These are phyloP conservation scores for Penicillium rolfsii DNA, from an alignment of 2,329 filamentous ascomycete species.

Conservation along the genomic window DNA sequence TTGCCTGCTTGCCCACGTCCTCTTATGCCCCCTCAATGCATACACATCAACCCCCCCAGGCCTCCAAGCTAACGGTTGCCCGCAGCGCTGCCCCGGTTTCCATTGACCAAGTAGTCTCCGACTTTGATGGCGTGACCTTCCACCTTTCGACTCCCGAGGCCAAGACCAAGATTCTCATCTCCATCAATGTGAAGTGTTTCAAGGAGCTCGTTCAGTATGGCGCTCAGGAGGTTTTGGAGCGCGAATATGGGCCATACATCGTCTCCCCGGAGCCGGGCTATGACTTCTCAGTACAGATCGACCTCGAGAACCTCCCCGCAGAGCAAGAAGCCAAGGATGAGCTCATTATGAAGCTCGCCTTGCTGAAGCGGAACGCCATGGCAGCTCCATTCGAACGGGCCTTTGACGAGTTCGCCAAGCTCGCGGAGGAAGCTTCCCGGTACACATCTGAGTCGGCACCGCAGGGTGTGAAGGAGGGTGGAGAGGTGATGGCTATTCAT, in stretches of 20 bases:
- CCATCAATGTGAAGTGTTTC: slow-evolving; percentile 93
- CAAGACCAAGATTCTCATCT: slow-evolving; percentile 93
- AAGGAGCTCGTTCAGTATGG: slow-evolving; percentile 90
- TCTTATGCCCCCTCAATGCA: slow-evolving; percentile 33
- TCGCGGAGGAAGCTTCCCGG: slow-evolving; percentile 86
- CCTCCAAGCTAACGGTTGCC: slow-evolving; percentile 44
- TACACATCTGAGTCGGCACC: slow-evolving; percentile 94
- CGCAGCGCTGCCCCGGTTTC: slow-evolving; percentile 77
- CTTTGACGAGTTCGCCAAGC: slow-evolving; percentile 85
- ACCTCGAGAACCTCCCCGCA: slow-evolving; percentile 82
- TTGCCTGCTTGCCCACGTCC: neutral
- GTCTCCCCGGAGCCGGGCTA: slow-evolving; percentile 85
- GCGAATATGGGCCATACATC: slow-evolving; percentile 93
- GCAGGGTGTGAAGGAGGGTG: slow-evolving; percentile 84
- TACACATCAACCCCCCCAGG: slow-evolving; percentile 32
- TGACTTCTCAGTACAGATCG: slow-evolving; percentile 91
- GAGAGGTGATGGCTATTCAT: slow-evolving; percentile 92
- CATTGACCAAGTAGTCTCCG: slow-evolving; percentile 97
- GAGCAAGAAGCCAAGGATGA: slow-evolving; percentile 86
- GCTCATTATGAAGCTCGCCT: slow-evolving; percentile 80
- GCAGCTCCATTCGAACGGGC: slow-evolving; percentile 97
- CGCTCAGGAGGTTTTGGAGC: slow-evolving; percentile 84
- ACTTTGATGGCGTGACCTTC: slow-evolving; percentile 98
- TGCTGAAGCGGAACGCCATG: slow-evolving; percentile 98
- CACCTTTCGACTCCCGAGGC: slow-evolving; percentile 95